A percentile compares a stretch with the other conserved stretches of the same genome.
phyloP scores from a whole-genome alignment of 2,329 filamentous ascomycete species.

The Aureobasidium sp. region DNA sequence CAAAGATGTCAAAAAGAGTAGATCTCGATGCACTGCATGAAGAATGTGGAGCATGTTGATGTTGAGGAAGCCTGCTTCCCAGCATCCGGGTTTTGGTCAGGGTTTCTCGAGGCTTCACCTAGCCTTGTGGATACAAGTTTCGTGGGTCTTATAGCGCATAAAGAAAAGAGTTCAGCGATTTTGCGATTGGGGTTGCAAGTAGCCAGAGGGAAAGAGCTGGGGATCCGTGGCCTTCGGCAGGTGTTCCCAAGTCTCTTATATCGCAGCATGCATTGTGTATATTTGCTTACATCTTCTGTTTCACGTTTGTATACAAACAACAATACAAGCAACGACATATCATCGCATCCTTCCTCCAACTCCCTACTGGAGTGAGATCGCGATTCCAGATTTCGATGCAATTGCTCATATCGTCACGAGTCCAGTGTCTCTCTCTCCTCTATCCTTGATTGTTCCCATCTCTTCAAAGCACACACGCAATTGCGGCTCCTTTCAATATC shows the following conservation, averaged over 20 bases:
- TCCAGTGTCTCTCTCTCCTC: background rate
- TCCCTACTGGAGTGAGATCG: background rate
- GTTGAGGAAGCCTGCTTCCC: background rate
- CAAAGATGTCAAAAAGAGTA: background rate
- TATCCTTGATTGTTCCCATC: background rate
- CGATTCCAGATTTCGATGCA: background rate
- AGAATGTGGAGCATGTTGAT: background rate
- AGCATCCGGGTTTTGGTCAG: background rate
- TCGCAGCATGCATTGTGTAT: background rate
- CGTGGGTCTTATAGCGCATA: background rate
- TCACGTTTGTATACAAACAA: conserved; percentile 5
- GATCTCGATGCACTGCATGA: conserved; percentile 2
- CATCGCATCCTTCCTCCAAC: background rate
- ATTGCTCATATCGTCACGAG: background rate
- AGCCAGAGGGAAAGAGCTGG: background rate
- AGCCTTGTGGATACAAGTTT: conserved; percentile 1
- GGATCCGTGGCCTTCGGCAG: background rate
- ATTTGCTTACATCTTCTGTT: background rate
- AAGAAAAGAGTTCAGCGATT: background rate
- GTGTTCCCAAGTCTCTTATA: background rate
- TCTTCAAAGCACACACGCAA: background rate
- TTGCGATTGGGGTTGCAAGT: background rate
- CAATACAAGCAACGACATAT: background rate
- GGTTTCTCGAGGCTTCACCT: background rate
- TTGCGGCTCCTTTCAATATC: background rate